Evolutionary conservation across 2,329 filamentous ascomycete genomes (phyloP), one percentile per base, ranked within the genome.

Genomic region (Cercospora janseana): DNA sequence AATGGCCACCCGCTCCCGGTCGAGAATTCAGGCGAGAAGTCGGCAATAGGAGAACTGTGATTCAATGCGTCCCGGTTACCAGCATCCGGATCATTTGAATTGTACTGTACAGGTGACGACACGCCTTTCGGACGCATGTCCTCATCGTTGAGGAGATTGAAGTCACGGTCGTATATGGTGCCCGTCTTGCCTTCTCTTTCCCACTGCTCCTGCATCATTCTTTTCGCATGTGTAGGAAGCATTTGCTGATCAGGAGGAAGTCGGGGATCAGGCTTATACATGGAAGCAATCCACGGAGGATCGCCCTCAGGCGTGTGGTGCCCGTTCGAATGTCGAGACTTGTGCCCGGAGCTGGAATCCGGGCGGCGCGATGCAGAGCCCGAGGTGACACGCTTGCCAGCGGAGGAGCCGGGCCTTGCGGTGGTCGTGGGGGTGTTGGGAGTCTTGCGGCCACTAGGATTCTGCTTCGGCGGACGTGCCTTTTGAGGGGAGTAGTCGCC

Each of bases 161-260:
- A 93, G 52, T 95, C 85, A 56, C 83, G 87, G 71, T 95, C 91
- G 66, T 95, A 96, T 20, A 86, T 78, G 52, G 82, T 88, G 3
- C 89, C 89, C 56, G 88, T 87, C 58, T 88, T 89, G 56, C 91
- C 91, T 69, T 96, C 88, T 61, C 84, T 87, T 70, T 94, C 90
- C 91, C 90, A 96, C 68, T 92, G 88, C 69, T 96, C 90, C 72
- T 96, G 92, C 68, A 93, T 88, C 69, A 97, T 79, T 49, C 88
- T 81, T 63, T 86, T 89, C 9, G 93, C 93, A 56, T 97, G 90
- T 0, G 93, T 97, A 1, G 93, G 93, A 8, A 98, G 81, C 46
- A 98, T 83, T 66, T 98, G 93, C 69, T 98, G 88, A 55, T 98
- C 93, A 0, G 90, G 93, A 4, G 93, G 93, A 26, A 98, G 76